Conservation (phyloP, 805 yeast species). For the Nakazawaea molendinolei region DNA sequence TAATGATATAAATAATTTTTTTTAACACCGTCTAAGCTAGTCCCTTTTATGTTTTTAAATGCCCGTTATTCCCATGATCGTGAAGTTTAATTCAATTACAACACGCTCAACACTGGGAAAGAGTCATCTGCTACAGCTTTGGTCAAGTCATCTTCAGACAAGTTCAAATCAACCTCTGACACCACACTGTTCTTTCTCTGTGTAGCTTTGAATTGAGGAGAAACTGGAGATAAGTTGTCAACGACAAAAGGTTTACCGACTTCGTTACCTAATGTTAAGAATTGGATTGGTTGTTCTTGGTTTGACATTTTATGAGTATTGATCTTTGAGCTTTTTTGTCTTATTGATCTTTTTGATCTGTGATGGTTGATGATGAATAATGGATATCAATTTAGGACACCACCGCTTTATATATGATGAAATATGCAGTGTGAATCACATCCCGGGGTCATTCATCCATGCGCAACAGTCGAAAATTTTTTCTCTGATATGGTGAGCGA, state of each 20-base stretch:
- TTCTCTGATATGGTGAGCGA: slow-evolving; percentile 13
- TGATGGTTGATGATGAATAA: too few relatives aligned
- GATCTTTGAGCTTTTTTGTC: too few relatives aligned
- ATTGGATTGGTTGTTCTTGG: slow-evolving; percentile 22
- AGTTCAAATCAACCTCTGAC: slow-evolving; percentile 9
- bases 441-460: not conserved
- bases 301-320: too few relatives aligned
- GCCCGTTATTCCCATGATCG: not conserved
- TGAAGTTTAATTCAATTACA: not conserved
- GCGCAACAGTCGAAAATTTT: not conserved
- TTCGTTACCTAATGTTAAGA: slow-evolving; percentile 50
- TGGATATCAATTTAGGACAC: too few relatives aligned
- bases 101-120: slow-evolving; percentile 19
- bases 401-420: too few relatives aligned
- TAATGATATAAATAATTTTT: too few relatives aligned
- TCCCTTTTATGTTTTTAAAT: not conserved
- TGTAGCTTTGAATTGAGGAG: slow-evolving; percentile 21
- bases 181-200: slow-evolving; percentile 4
- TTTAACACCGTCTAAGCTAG: too few relatives aligned
- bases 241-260: slow-evolving; percentile 58
- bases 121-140: slow-evolving; percentile 21
- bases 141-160: slow-evolving; percentile 27
- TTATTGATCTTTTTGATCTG: not conserved
- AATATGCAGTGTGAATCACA: too few relatives aligned
- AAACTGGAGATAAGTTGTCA: slow-evolving; percentile 55